Evolutionary conservation across 768 basidiomycete species (phyloP), one percentile per base, ranked within the genome.

Genomic region (Lactarius hengduanensis): DNA sequence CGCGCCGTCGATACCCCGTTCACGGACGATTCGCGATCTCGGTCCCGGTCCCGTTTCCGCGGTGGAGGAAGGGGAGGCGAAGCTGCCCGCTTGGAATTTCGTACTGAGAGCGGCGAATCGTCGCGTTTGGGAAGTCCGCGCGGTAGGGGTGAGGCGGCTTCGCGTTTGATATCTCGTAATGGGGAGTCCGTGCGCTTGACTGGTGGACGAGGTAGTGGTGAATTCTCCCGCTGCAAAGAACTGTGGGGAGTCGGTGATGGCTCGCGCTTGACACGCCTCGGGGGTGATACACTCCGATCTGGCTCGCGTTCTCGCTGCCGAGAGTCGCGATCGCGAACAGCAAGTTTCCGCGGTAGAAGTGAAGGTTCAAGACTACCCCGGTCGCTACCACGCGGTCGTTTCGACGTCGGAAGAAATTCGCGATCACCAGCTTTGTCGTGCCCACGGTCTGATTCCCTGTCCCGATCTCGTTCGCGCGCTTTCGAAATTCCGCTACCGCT

Each of bases 321-420:
- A 38, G 58, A 22, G 26, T 71, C 67, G 34, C 63, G 61, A 41
- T 67, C 58, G 34, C 57, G 57, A n/a, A 69, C 36, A 32, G 57
- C 36, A 57, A 60, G 26, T 40, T 45, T 61, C 13, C 53, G 50
- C 41, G 63, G 56, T 4, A 50, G 18, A 18, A 32, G 41, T 56
- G 53, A 55, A 40, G 43, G 28, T n/a, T 62, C 65, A 3, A 34
- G 71, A 59, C n/a, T 68, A 66, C 41, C 66, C 36, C 74, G 68
- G 4, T 77, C 76, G 22, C 81, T 82, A 30, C 77, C 76, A 72
- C 77, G 84, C 57, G 80, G 80, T 65, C 78, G 79, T 72, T 86
- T 85, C 18, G 71, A 67, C 4, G 71, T 50, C 40, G 72, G 59
- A 10, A 57, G 40, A 8, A 62, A 22, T 38, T 70, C 72, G 18